These are phyloP conservation scores for Linum tenue DNA, from an alignment of 345 rosid species.

Conservation along the genomic window DNA sequence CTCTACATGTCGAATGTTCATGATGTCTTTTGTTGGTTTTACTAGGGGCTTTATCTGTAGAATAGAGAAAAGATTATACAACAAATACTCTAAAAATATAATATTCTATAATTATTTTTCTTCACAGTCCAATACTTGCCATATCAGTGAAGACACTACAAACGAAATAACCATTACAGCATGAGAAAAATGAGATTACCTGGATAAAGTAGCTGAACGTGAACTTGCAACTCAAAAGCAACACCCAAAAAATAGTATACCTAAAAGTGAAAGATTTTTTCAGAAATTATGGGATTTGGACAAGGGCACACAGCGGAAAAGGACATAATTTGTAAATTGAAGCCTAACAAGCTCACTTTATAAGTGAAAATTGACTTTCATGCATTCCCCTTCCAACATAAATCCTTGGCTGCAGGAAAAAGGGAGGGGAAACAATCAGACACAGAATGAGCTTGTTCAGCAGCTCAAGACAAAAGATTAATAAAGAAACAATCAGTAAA, in stretches of 20 bases:
- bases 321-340: slow-evolving; percentile 5
- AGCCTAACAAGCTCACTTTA: slow-evolving; percentile 54
- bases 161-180: neutral
- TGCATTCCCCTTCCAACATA: slow-evolving; percentile 98
- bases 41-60: slow-evolving; percentile 71
- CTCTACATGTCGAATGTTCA: slow-evolving; percentile 51
- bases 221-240: slow-evolving; percentile 63
- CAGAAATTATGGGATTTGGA: slow-evolving; percentile 7
- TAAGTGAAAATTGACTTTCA: slow-evolving; percentile 82
- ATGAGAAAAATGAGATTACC: slow-evolving; percentile 29
- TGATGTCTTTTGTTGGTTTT: slow-evolving; percentile 81
- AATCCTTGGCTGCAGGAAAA: slow-evolving; percentile 70
- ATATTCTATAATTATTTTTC: neutral
- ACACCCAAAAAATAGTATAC: slow-evolving; percentile 83
- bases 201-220: slow-evolving; percentile 74
- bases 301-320: slow-evolving; percentile 7
- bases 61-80: slow-evolving; percentile 12
- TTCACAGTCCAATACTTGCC: neutral
- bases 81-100: neutral
- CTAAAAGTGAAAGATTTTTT: slow-evolving; percentile 32
- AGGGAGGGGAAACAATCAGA: slow-evolving; percentile 11
- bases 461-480: neutral
- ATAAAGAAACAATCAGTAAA: neutral
- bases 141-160: neutral
- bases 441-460: neutral